A percentile compares a stretch with the other conserved stretches of the same genome.
Evolutionary conservation across 1,139 yeast genomes (phyloP).

Genomic region (Oligophagozyma castellii): DNA sequence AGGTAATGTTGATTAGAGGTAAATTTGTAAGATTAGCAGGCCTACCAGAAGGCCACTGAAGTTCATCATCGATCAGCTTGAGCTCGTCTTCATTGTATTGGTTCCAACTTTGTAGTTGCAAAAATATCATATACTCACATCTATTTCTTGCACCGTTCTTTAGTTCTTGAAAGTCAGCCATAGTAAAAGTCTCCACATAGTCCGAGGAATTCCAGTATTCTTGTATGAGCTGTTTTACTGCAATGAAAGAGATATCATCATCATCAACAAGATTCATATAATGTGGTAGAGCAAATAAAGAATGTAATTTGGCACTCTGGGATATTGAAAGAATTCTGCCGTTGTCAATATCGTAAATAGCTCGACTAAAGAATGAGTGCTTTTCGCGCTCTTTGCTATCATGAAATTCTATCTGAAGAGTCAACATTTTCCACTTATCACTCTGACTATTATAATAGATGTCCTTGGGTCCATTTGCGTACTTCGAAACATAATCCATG

Average conservation of each 20-base stretch:
- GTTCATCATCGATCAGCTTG: conserved; percentile 53
- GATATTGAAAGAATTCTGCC: conserved; percentile 59
- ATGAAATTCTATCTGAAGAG: conserved; percentile 19
- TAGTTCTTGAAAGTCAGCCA: conserved; percentile 28
- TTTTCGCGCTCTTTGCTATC: conserved; percentile 32
- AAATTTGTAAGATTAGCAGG: conserved; percentile 41
- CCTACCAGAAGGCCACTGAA: conserved; percentile 56
- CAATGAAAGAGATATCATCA: conserved; percentile 30
- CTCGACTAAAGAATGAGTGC: conserved; percentile 39
- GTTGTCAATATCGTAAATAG: conserved; percentile 55
- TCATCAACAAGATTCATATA: conserved; percentile 21
- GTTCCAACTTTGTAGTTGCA: conserved; percentile 53
- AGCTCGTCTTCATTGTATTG: conserved; percentile 38
- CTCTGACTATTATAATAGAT: conserved; percentile 21
- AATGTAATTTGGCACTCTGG: conserved; percentile 60
- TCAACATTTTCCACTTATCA: conserved; percentile 22
- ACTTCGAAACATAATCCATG: conserved; percentile 14
- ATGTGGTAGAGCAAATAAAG: conserved; percentile 32
- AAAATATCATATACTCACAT: conserved; percentile 61
- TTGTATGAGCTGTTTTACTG: conserved; percentile 24
- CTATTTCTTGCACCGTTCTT: conserved; percentile 27
- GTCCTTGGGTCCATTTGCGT: conserved; percentile 8
- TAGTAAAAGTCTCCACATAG: conserved; percentile 24
- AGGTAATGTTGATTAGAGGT: conserved; percentile 42
- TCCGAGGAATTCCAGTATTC: conserved; percentile 27